Base-by-base conservation (phyloP, 257 asterid species). In the Plantago elongata region DNA sequence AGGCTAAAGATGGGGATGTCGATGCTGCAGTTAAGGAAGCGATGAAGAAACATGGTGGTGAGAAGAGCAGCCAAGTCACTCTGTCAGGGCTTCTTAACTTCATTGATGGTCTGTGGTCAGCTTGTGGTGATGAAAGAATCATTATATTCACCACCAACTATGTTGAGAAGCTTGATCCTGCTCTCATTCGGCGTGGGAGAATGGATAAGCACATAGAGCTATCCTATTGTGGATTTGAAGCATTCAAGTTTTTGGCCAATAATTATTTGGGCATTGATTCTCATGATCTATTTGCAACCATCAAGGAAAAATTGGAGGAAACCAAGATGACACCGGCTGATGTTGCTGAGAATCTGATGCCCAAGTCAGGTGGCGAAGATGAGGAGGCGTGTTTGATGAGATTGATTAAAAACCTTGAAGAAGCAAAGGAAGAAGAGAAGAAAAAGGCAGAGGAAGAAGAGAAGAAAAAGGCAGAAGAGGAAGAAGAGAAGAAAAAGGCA, bases 21-120 rank as follows among this genome's bases (percentile, higher is more conserved):
- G 59, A 54, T 18, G 34, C 38, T 5, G 43, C 61, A 4, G 49
- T 48, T 7, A 66, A 34, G 59, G 54, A 49, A 3, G 34, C 49
- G 27, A 46, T 51, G 52, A 61, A 60, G 67, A 60, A 52, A 45
- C 44, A 15, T 22, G 60, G 69, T 11, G 63, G 15, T 10, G 42
- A 17, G 11, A 58, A 62, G 15, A 27, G 40, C 9, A 74, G 79
- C 29, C 69, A 71, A 54, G 72, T 78, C 51, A 78, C 83, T 3
- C 70, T 78, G 29, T 78, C 83, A 0, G 83, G 83, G 60, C 76
- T 78, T 9, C 57, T 78, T 49, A 75, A 78, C 44, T 78, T 75
- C 70, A 72, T 78, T 16, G 81, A 79, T 16, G 81, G 81, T 57
- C 54, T 79, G 5, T 79, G 84, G 84, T 79, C 84, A 7, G 77